These are phyloP conservation scores for Fusarium nanum DNA, from an alignment of 2,329 filamentous ascomycete genomes.

Conservation along the genomic window DNA sequence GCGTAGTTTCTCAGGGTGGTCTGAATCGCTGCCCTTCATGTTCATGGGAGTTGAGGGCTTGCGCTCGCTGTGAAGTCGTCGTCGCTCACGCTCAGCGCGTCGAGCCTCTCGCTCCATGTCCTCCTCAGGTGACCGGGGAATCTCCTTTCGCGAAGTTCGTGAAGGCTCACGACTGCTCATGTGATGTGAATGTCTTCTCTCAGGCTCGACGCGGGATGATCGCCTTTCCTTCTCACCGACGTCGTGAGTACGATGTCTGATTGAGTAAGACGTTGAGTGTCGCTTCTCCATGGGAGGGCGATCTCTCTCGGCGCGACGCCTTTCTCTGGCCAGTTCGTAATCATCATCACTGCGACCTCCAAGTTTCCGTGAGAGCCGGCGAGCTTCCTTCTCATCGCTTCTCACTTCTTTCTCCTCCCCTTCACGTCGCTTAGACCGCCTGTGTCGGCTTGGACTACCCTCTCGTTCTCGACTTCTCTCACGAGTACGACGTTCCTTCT, in stretches of 20 bases:
- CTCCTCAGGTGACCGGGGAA: conserved; percentile 1
- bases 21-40: conserved; percentile 9
- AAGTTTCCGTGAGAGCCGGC: conserved; percentile 15
- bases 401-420: conserved; percentile 7
- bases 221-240: conserved; percentile 1
- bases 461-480: conserved; percentile 21
- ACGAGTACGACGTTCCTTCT: conserved; percentile 18
- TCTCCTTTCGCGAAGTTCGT: conserved; percentile 1
- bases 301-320: conserved; percentile 12
- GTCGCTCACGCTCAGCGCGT: conserved; percentile 25
- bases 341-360: conserved; percentile 12
- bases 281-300: conserved; percentile 20
- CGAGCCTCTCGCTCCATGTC: conserved; percentile 16
- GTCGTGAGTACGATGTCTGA: conserved; percentile 10
- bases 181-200: conserved; percentile 5
- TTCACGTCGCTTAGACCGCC: conserved; percentile 20
- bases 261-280: conserved; percentile 20
- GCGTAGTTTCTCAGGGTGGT: conserved; percentile 8
- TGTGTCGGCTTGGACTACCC: conserved; percentile 15
- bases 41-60: conserved; percentile 1
- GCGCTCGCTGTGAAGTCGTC: conserved; percentile 18
- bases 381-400: conserved; percentile 21
- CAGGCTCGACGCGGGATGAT: background rate
- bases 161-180: conserved; percentile 20
- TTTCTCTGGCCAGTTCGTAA: conserved; percentile 8